phyloP scores from a whole-genome alignment of 2,329 filamentous ascomycete genomes.

The Coniochaeta sp. region DNA sequence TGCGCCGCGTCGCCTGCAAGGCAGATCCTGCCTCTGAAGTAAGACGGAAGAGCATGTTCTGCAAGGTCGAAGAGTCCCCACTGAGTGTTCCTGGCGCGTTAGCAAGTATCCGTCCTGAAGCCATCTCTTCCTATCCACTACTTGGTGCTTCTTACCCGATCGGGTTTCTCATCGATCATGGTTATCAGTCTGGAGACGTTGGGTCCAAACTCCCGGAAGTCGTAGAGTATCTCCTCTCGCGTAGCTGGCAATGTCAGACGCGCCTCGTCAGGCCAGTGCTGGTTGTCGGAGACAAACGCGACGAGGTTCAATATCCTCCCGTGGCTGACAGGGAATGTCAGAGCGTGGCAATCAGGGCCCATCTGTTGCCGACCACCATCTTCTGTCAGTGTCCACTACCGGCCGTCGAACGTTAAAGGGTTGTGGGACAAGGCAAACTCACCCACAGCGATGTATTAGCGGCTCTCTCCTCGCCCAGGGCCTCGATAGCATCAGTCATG shows the following conservation, averaged over 20 bases:
- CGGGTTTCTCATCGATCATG: conserved; percentile 19
- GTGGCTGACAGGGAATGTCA: conserved; percentile 55
- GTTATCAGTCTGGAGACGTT: conserved; percentile 21
- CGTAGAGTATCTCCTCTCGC: conserved; percentile 23
- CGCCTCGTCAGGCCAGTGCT: conserved; percentile 19
- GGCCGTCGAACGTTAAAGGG: background rate
- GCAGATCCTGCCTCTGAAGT: conserved; percentile 32
- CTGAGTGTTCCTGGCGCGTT: conserved; percentile 10
- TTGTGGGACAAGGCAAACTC: conserved; percentile 2
- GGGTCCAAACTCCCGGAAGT: conserved; percentile 25
- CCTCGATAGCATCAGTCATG: conserved; percentile 44
- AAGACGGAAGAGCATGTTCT: conserved; percentile 26
- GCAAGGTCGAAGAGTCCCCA: conserved; percentile 39
- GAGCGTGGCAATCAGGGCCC: conserved; percentile 46
- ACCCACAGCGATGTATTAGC: conserved; percentile 18
- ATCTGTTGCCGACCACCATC: conserved; percentile 13
- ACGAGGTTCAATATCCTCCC: conserved; percentile 46
- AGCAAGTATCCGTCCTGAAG: background rate
- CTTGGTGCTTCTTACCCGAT: conserved; percentile 15
- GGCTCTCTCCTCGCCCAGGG: conserved; percentile 33
- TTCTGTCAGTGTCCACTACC: too few species aligned
- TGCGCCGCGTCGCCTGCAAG: conserved; percentile 57
- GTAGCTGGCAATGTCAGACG: conserved; percentile 17
- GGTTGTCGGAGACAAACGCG: conserved; percentile 25
- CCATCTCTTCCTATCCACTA: background rate